These are phyloP conservation scores for Sporobolomyces pararoseus DNA, from an alignment of 768 basidiomycete species.

Conservation along the genomic window DNA sequence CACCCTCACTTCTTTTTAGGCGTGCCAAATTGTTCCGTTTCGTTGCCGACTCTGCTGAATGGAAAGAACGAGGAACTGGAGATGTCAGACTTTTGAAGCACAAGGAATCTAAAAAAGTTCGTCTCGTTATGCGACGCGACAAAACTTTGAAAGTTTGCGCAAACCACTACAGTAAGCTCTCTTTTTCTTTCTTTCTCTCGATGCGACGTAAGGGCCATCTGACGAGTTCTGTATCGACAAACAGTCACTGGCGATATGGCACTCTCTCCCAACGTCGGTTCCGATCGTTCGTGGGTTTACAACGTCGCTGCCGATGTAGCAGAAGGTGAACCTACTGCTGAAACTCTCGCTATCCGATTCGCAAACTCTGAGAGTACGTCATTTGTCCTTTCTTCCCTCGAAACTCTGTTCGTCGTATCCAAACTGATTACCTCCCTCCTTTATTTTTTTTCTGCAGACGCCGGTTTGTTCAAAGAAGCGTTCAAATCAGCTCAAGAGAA, in stretches of 20 bases:
- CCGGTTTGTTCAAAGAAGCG: slow-evolving; percentile 76
- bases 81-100: slow-evolving; percentile 79
- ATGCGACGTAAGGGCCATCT: background rate
- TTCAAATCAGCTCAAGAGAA: slow-evolving; percentile 79
- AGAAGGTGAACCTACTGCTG: slow-evolving; percentile 79
- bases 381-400: background rate
- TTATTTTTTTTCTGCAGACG: too few relatives aligned
- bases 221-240: too few relatives aligned
- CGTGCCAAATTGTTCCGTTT: slow-evolving; percentile 98
- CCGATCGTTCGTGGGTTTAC: slow-evolving; percentile 96
- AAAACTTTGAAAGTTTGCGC: slow-evolving; percentile 99
- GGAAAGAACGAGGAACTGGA: slow-evolving; percentile 98
- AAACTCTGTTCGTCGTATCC: too few relatives aligned
- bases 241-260: slow-evolving; percentile 83
- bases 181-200: background rate
- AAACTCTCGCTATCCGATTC: slow-evolving; percentile 97
- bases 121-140: slow-evolving; percentile 98
- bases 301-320: slow-evolving; percentile 84
- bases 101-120: slow-evolving; percentile 82
- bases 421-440: too few relatives aligned
- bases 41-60: slow-evolving; percentile 69
- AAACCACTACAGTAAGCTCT: slow-evolving; percentile 76
- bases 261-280: slow-evolving; percentile 95
- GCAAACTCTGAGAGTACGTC: slow-evolving; percentile 88
- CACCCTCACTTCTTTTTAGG: too few relatives aligned